Percentiles rank a stretch among this genome's conserved stretches.
phyloP scores from a whole-genome alignment of 805 yeast genomes.

The Suhomyces pyralidae region DNA sequence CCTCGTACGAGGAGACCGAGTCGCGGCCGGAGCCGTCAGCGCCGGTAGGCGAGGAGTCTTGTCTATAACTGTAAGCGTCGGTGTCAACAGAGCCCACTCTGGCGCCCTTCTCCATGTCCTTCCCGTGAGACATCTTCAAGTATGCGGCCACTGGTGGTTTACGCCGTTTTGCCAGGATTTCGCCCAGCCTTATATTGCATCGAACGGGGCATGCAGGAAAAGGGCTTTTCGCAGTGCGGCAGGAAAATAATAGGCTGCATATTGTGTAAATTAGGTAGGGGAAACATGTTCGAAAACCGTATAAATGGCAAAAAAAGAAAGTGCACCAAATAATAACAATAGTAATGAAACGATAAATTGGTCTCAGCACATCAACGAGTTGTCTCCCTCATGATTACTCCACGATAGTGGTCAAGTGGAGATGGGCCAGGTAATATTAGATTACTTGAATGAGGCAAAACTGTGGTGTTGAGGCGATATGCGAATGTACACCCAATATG shows the following conservation, averaged over 20 bases:
- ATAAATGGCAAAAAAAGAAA: not conserved
- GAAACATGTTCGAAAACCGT: conserved; percentile 1
- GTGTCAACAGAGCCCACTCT: conserved; percentile 5
- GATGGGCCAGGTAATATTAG: not conserved
- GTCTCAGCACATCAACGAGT: not conserved
- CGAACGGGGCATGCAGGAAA: not conserved
- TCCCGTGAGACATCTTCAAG: conserved; percentile 1
- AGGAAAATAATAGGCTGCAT: not conserved
- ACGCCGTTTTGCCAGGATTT: not conserved
- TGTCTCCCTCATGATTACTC: not conserved
- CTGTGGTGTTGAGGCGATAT: not conserved
- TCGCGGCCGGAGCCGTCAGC: not conserved
- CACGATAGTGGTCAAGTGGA: not conserved
- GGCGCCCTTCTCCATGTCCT: conserved; percentile 2
- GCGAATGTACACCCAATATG: not conserved
- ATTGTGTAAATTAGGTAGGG: not conserved
- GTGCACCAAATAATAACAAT: not conserved
- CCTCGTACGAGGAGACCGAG: conserved; percentile 5
- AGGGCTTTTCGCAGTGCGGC: not conserved
- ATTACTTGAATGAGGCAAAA: not conserved
- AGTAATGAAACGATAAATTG: not conserved
- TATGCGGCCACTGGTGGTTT: not conserved
- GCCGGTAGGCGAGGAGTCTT: conserved; percentile 6
- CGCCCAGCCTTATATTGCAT: not conserved
- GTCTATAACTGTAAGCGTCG: conserved; percentile 11